A percentile compares a stretch with the other conserved stretches of the same genome.
Evolutionary conservation across 2,329 filamentous ascomycete species (phyloP).

Genomic region (Cercospora nicotianae): DNA sequence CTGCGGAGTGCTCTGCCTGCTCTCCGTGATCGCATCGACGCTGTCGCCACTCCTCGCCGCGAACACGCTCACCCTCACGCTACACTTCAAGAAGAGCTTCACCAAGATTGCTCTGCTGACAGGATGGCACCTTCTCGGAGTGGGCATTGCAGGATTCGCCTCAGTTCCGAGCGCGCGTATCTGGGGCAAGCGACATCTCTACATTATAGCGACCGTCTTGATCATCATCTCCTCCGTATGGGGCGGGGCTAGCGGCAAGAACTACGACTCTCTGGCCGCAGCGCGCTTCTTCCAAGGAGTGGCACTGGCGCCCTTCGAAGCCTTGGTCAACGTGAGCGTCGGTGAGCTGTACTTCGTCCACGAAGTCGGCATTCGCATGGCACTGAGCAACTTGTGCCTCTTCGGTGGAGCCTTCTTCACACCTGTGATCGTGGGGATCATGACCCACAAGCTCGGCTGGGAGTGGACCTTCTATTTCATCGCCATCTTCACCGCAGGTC

Average conservation of each 20-base stretch:
- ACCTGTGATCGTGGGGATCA: slow-evolving; percentile 86
- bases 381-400: slow-evolving; percentile 68
- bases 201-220: slow-evolving; percentile 73
- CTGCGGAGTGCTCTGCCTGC: slow-evolving; percentile 72
- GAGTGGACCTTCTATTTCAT: slow-evolving; percentile 86
- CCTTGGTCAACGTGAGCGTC: slow-evolving; percentile 81
- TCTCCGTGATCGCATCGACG: slow-evolving; percentile 79
- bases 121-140: slow-evolving; percentile 82
- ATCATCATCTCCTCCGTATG: slow-evolving; percentile 74
- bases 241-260: slow-evolving; percentile 68
- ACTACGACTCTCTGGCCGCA: slow-evolving; percentile 72
- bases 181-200: slow-evolving; percentile 90
- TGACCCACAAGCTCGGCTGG: slow-evolving; percentile 75
- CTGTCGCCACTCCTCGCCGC: slow-evolving; percentile 85
- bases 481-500: slow-evolving; percentile 73
- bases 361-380: slow-evolving; percentile 80
- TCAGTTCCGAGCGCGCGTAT: slow-evolving; percentile 85
- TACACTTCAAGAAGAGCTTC: slow-evolving; percentile 64
- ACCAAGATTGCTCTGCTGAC: slow-evolving; percentile 79
- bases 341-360: slow-evolving; percentile 91
- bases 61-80: slow-evolving; percentile 75
- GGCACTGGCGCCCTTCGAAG: slow-evolving; percentile 84
- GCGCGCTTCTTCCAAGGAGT: slow-evolving; percentile 84
- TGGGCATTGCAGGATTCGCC: slow-evolving; percentile 76
- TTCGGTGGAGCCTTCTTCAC: slow-evolving; percentile 75